Base-by-base conservation (phyloP, 1,284 basidiomycete genomes). In the Boletus calvinii region DNA sequence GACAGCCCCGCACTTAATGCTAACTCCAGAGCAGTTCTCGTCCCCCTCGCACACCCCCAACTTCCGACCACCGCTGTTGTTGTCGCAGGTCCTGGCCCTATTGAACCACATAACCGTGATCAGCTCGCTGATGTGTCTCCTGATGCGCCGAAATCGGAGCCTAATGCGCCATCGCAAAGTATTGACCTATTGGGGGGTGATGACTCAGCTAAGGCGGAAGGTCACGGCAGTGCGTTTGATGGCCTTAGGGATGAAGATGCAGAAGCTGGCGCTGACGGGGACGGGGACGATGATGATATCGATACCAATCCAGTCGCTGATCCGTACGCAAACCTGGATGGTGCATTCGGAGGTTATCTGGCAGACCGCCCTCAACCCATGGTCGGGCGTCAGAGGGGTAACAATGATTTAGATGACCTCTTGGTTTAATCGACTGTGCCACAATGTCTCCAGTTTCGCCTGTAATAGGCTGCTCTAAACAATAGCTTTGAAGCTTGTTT, bases 1-100 rank as follows among this genome's bases (percentile, higher is more conserved):
- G 90, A 92, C 65, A 90, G 84, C 55, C 87, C 90, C 20, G 90
- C 90, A 3, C 74, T 92, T 38, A 92, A 92, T 62, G 63, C 79
- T 2, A 77, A 86, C 57, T 91, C 89, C 3, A 79, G 86, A 50
- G 78, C 83, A 46, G 84, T 84, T 30, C 77, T 91, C n/a, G 77
- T 91, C 11, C 75, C 84, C 8, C 66, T 86, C 10, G 62, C 79
- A 43, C 80, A 82, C 13, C 67, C 75, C 7, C 74, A 74, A 56
- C 76, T 84, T 39, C 81, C 83, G 1, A 65, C 73, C 2, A 53
- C 71, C 11, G 60, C 75, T 4, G 69, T 87, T 48, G 72, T 69
- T 41, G 73, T 90, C 7, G 61, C 80, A 6, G 87, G 87, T 1
- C 85, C 85, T n/a, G 86, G 85, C 4, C 87, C 87, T 12, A 66